Percentiles rank a stretch among this genome's conserved stretches.
Evolutionary conservation across 2,329 filamentous ascomycete species (phyloP).

Genomic region (Monosporascus ibericus): DNA sequence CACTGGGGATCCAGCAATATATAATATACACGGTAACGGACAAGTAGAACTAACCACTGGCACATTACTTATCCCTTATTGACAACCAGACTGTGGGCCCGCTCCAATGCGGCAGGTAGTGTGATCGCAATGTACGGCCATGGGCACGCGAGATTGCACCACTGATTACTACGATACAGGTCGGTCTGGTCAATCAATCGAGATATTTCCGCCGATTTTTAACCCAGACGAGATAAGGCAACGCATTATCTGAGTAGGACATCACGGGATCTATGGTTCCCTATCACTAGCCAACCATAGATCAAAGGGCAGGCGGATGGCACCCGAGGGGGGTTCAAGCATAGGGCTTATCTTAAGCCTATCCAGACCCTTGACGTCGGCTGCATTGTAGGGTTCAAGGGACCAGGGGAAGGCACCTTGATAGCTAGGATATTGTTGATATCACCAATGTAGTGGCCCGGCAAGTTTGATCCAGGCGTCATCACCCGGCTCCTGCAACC

Average conservation of each 20-base stretch:
- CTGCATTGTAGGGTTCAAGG: background rate
- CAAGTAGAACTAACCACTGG: background rate
- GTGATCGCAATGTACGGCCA: slow-evolving; percentile 1
- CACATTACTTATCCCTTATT: background rate
- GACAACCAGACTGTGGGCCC: slow-evolving; percentile 7
- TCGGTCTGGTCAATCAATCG: background rate
- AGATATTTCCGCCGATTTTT: too few species aligned
- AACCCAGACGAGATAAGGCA: background rate
- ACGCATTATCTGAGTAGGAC: background rate
- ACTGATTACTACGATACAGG: background rate
- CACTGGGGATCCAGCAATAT: background rate
- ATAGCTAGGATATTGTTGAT: background rate
- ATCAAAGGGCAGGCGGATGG: background rate
- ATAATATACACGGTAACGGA: slow-evolving; percentile 12
- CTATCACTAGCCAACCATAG: background rate
- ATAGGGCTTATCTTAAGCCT: background rate
- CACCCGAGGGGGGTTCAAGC: background rate
- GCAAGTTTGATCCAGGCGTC: background rate
- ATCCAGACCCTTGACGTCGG: background rate
- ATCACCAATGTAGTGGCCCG: background rate
- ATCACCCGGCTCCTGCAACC: background rate
- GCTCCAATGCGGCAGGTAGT: slow-evolving; percentile 15
- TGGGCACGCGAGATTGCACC: background rate
- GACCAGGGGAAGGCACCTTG: background rate
- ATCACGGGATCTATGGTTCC: background rate